Evolutionary conservation across 768 basidiomycete genomes (phyloP).

Genomic region (Chlorophyllum brunneum): DNA sequence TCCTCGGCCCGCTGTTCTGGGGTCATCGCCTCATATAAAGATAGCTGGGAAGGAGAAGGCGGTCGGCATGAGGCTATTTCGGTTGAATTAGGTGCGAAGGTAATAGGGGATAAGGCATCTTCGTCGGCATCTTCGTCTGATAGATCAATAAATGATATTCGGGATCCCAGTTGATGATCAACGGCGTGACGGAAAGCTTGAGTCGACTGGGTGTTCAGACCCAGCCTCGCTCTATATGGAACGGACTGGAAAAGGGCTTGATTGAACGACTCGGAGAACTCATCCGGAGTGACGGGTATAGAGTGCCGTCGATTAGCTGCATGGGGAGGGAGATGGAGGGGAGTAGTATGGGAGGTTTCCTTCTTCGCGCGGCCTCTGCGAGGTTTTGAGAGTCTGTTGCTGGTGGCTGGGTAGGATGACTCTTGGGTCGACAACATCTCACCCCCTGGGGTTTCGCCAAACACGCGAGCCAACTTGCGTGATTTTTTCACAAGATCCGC

Average conservation of each 20-base stretch:
- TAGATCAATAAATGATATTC: conserved; percentile 61
- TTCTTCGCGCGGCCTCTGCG: not conserved
- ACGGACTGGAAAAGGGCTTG: conserved; percentile 17
- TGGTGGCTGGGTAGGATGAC: conserved; percentile 11
- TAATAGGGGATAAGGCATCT: conserved; percentile 30
- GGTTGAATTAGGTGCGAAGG: conserved; percentile 17
- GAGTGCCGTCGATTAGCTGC: conserved; percentile 44
- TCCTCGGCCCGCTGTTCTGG: conserved; percentile 55
- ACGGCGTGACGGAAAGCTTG: not conserved
- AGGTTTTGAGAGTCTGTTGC: too few relatives aligned
- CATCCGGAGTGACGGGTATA: conserved; percentile 47
- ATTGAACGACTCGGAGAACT: conserved; percentile 22
- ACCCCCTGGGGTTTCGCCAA: conserved; percentile 61
- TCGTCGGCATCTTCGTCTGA: conserved; percentile 56
- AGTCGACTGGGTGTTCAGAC: conserved; percentile 15
- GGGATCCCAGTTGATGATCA: conserved; percentile 24
- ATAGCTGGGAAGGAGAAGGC: conserved; percentile 38
- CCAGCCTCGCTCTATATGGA: conserved; percentile 14
- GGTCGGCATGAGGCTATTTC: conserved; percentile 23
- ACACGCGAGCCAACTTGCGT: conserved; percentile 78
- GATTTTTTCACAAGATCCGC: conserved; percentile 69
- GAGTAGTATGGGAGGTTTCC: conserved; percentile 14
- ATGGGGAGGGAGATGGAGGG: conserved; percentile 5
- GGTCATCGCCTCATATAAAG: conserved; percentile 45
- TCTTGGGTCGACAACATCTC: conserved; percentile 34